Evolutionary conservation across 2,329 filamentous ascomycete genomes (phyloP).

Genomic region (Colletotrichum sublineola): DNA sequence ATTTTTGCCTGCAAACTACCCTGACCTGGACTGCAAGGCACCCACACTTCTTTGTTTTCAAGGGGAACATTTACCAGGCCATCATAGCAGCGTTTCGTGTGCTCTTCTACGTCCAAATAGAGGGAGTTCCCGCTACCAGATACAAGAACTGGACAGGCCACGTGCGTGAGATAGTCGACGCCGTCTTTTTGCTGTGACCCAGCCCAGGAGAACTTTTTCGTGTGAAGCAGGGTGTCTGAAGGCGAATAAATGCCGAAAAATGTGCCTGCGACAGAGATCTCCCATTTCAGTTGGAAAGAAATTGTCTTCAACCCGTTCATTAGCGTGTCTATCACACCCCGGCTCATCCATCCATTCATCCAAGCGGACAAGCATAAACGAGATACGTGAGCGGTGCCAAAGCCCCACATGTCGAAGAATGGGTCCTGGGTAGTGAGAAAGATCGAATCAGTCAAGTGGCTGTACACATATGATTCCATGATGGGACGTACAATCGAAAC

Average conservation of each 20-base stretch:
- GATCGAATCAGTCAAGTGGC: not conserved
- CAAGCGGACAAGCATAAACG: slow-evolving; percentile 45
- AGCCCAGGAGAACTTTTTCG: slow-evolving; percentile 41
- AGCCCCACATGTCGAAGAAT: slow-evolving; percentile 52
- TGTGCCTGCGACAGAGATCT: slow-evolving; percentile 46
- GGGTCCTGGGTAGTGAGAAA: slow-evolving; percentile 42
- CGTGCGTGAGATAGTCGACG: slow-evolving; percentile 41
- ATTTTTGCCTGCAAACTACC: slow-evolving; percentile 47
- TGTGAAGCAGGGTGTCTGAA: slow-evolving; percentile 45
- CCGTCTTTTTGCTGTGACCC: slow-evolving; percentile 30
- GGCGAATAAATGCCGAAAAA: slow-evolving; percentile 45
- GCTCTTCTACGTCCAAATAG: slow-evolving; percentile 42
- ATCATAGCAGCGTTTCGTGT: slow-evolving; percentile 39
- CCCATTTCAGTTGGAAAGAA: slow-evolving; percentile 50
- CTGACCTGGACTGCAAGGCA: slow-evolving; percentile 33
- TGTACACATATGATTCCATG: not conserved
- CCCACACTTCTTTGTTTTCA: slow-evolving; percentile 45
- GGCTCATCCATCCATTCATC: slow-evolving; percentile 45
- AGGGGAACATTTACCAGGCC: slow-evolving; percentile 24
- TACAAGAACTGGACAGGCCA: slow-evolving; percentile 49
- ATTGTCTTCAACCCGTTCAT: slow-evolving; percentile 40
- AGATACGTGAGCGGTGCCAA: slow-evolving; percentile 46
- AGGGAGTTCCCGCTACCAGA: slow-evolving; percentile 45
- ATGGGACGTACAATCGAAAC: slow-evolving; percentile 50
- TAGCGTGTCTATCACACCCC: slow-evolving; percentile 47